Evolutionary conservation across 257 asterid species (phyloP).

Genomic region (Solanum lycopersicoides): DNA sequence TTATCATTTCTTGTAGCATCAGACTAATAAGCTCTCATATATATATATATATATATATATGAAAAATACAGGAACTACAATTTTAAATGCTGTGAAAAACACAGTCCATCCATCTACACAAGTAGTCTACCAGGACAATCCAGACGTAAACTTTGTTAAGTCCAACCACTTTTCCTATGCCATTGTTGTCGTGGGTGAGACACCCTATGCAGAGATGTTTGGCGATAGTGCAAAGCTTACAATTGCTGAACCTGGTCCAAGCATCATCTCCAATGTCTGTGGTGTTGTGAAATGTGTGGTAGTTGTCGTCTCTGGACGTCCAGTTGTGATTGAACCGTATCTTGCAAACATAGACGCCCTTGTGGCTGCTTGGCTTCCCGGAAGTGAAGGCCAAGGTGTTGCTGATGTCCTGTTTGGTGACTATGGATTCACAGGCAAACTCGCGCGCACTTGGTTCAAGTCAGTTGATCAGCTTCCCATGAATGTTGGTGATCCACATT

Average conservation of each 20-base stretch:
- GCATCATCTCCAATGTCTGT: conserved; percentile 33
- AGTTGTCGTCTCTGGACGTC: conserved; percentile 44
- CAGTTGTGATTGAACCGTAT: conserved; percentile 43
- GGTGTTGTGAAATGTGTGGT: conserved; percentile 30
- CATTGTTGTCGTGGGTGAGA: conserved; percentile 49
- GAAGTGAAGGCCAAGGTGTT: conserved; percentile 54
- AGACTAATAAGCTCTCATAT: not conserved
- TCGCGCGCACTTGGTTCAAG: conserved; percentile 51
- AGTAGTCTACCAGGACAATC: conserved; percentile 30
- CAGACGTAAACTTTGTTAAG: conserved; percentile 15
- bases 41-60: too few species aligned
- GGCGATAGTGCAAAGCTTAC: conserved; percentile 42
- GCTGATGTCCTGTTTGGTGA: conserved; percentile 47
- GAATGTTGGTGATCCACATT: conserved; percentile 42
- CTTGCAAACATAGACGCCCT: conserved; percentile 34
- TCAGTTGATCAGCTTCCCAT: conserved; percentile 52
- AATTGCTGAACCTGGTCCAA: conserved; percentile 25
- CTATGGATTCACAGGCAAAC: conserved; percentile 42
- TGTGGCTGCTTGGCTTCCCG: conserved; percentile 62
- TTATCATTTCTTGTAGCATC: not conserved
- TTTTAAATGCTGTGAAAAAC: conserved; percentile 27
- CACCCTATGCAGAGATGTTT: conserved; percentile 36
- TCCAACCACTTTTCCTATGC: conserved; percentile 41
- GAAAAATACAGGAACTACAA: conserved; percentile 36
- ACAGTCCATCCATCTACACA: conserved; percentile 29